Evolutionary conservation across 805 yeast species (phyloP), one percentile per base, ranked within the genome.

Genomic region (Kazachstania psychrophila): DNA sequence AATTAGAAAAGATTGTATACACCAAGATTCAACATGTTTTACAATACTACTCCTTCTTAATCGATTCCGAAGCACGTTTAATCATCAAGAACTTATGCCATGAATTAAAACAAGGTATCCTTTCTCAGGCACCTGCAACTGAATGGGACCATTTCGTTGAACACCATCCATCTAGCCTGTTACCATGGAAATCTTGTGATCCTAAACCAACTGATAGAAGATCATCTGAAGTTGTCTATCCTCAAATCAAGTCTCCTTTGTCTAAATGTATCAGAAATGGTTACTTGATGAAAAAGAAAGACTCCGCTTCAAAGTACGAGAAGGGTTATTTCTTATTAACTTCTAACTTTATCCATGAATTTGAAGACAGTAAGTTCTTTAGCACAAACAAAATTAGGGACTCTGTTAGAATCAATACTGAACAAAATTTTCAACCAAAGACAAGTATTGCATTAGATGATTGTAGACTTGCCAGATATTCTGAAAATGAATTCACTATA

Each of bases 121-220:
- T 46, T 56, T 67, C 45, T 10, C 75, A 75, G 45, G 77, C 74
- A 32, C 66, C 74, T 13, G 68, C 66, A 27, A 61, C 70, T 42
- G 87, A 79, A 55, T 79, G 86, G 86, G 81, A 78, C 49, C 70
- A 71, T 30, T 78, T 77, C 43, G 73, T 79, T 36, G 62, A 63
- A 34, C 54, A 58, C 31, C 62, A 64, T 15, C 62, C 59, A 22
- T 61, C 64, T 37, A 61, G 71, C 29, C 36, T 70, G 23, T 42
- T 60, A 26, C 47, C 53, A 29, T 56, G 61, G 56, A 61, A 61
- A 37, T 51, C 69, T 3, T 51, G 47, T 17, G 58, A 56, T 19
- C 55, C 61, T 4, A 45, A 60, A 11, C 70, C 69, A 28, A 58
- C 56, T 26, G 56, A 64, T 14, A 52, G 75, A 39, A 69, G 66